Evolutionary conservation across 2,329 filamentous ascomycete species (phyloP).

Genomic region (Arthroderma sp.): DNA sequence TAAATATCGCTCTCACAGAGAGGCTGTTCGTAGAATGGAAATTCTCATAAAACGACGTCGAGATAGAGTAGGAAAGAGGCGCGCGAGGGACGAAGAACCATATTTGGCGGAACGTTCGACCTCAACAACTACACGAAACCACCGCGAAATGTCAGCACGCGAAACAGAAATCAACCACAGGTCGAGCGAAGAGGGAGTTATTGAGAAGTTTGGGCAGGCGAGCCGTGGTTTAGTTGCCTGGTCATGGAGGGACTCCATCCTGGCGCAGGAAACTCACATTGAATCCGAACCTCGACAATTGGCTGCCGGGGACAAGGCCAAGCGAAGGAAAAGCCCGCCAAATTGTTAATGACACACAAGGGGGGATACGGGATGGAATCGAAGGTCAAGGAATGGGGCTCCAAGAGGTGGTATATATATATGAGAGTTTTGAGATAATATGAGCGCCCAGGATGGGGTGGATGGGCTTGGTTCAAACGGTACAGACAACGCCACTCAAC

Average conservation of each 20-base stretch:
- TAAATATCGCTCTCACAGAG: background rate
- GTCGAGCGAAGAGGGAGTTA: background rate
- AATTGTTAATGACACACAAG: background rate
- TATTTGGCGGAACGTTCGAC: background rate
- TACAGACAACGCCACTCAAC: slow-evolving; percentile 1
- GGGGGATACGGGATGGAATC: background rate
- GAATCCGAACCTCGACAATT: background rate
- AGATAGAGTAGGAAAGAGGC: background rate
- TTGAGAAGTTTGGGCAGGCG: background rate
- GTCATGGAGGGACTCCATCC: background rate
- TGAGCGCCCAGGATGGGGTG: background rate
- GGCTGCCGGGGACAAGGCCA: slow-evolving; percentile 1
- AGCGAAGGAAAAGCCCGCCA: background rate
- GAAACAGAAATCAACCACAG: background rate
- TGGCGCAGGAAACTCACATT: background rate
- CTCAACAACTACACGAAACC: background rate
- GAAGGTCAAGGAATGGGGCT: background rate
- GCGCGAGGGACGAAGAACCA: background rate
- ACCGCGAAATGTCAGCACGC: background rate
- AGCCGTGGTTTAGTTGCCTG: background rate
- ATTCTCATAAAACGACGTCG: background rate
- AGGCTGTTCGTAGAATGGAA: background rate
- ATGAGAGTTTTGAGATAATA: background rate
- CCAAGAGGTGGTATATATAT: too few relatives aligned
- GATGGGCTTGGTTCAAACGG: background rate